A percentile compares a stretch with the other conserved stretches of the same genome.
These are phyloP conservation scores for Thymus quinquecostatus DNA, from an alignment of 257 asterid genomes.

Conservation along the genomic window DNA sequence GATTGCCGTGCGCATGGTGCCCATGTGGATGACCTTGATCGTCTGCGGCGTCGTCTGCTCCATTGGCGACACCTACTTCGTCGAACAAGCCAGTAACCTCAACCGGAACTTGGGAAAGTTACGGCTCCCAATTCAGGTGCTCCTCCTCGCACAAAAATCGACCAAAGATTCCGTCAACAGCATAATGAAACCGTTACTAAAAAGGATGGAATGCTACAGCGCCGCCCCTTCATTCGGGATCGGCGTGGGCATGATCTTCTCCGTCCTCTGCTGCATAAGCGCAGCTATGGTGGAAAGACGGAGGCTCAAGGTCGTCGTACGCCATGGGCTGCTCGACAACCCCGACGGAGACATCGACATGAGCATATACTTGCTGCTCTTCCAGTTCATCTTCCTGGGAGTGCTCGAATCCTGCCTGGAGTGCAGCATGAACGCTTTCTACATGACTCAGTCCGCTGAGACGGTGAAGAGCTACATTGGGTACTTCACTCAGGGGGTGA, in stretches of 20 bases:
- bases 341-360: background rate
- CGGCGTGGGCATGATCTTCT: background rate
- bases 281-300: background rate
- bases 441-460: background rate
- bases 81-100: background rate
- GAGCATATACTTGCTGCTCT: background rate
- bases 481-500: background rate
- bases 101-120: background rate
- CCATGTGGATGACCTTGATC: background rate
- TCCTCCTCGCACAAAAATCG: background rate
- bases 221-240: background rate
- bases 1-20: background rate
- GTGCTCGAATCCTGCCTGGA: background rate
- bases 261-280: background rate
- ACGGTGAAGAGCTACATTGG: background rate
- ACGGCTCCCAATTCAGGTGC: background rate
- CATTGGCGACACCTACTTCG: background rate
- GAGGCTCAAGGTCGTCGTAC: background rate
- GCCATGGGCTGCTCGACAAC: background rate
- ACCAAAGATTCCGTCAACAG: no score
- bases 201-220: background rate
- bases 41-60: background rate
- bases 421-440: background rate
- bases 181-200: no score
- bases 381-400: background rate